Evolutionary conservation across 1,139 yeast species (phyloP), one percentile per base, ranked within the genome.

Genomic region (Insectozyma bohioensis): DNA sequence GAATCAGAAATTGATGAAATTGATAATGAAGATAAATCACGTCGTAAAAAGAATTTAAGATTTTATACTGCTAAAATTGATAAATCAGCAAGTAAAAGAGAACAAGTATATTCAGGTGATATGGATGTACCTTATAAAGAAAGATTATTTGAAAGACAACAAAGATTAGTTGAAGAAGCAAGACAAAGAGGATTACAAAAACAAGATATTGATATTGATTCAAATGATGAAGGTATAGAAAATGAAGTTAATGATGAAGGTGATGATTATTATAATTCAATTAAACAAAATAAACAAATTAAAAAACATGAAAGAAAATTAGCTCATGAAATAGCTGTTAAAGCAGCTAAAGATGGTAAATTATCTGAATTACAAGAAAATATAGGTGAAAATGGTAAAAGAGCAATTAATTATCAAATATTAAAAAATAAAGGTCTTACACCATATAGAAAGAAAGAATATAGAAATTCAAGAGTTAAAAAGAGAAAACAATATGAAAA

Each of bases 31-130:
- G 98, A 90, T 34, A 88, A 92, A 57, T 75, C 73, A 37, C 78
- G 80, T 26, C 81, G 95, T 51, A 86, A 85, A 67, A 81, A 79
- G 58, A 77, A 95, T 1, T 76, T 92, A 49, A 80, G 97, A 47
- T 94, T 92, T 79, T 92, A 92, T 71, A 92, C 98, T 1, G 85
- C 97, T 40, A 92, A 90, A 63, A 90, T 92, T 58, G 97, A 88
- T 57, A 90, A 85, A 60, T 85, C 85, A 32, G 78, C 75, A 25
- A 72, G 75, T 43, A 62, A 63, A 34, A 61, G 62, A 35, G 74
- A 72, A 41, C 83, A 78, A 41, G 72, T 65, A 45, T 77, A 62
- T 45, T 74, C 84, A 27, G 98, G 97, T 46, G 98, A 92, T 55
- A 73, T 75, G 43, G 98, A 92, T 59, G 64, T 92, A 37, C 97